Evolutionary conservation across 2,329 filamentous ascomycete genomes (phyloP).

Genomic region (Helotiales sp.): DNA sequence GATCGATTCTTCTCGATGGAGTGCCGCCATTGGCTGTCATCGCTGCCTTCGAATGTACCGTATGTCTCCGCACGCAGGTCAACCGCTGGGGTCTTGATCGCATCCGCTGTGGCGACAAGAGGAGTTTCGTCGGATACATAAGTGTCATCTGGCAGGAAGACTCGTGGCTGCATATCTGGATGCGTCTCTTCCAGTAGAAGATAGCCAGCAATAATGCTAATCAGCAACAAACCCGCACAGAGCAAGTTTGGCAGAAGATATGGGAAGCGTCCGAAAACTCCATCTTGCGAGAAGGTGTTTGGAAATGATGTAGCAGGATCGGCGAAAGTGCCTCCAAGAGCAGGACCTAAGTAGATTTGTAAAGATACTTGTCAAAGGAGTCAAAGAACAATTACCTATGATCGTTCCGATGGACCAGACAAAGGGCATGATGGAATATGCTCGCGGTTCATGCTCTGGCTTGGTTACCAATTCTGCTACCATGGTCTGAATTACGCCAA

Average conservation of each 20-base stretch:
- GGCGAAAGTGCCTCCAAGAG: conserved; percentile 84
- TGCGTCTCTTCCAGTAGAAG: conserved; percentile 86
- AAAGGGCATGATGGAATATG: conserved; percentile 91
- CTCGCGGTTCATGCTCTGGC: conserved; percentile 82
- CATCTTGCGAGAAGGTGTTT: conserved; percentile 61
- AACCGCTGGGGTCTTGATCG: conserved; percentile 69
- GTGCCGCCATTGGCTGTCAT: conserved; percentile 34
- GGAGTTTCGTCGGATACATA: conserved; percentile 61
- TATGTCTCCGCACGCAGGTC: conserved; percentile 79
- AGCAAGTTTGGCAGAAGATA: conserved; percentile 89
- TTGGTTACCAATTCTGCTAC: conserved; percentile 83
- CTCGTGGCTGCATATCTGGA: conserved; percentile 69
- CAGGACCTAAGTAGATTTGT: no score
- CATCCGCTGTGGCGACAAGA: conserved; percentile 72
- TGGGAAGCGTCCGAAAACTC: conserved; percentile 76
- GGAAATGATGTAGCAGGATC: conserved; percentile 77
- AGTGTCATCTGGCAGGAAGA: conserved; percentile 47
- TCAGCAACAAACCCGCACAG: conserved; percentile 71
- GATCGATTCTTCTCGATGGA: conserved; percentile 25
- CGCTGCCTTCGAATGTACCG: conserved; percentile 59
- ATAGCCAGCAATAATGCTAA: conserved; percentile 80
- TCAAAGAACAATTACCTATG: no score
- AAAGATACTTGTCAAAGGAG: no score
- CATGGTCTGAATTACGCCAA: conserved; percentile 84
- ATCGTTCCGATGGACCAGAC: conserved; percentile 92